phyloP scores from a whole-genome alignment of 768 basidiomycete species.

The Phylloporus sp. region DNA sequence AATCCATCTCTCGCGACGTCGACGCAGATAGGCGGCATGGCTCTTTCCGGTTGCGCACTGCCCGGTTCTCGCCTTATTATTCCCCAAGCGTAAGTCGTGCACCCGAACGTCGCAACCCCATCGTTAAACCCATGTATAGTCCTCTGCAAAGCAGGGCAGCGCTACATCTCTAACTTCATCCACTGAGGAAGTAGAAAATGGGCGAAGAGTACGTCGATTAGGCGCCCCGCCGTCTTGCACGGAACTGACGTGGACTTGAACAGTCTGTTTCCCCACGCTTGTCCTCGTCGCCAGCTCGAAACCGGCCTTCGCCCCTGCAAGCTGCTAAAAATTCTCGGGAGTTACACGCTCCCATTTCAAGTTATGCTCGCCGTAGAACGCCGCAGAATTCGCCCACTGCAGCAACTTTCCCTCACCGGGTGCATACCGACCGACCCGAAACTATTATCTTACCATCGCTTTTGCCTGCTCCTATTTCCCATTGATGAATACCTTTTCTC shows the following conservation, averaged over 20 bases:
- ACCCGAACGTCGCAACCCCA: not conserved
- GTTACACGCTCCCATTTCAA: constrained; percentile 67
- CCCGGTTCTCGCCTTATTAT: constrained; percentile 29
- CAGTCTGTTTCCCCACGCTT: constrained; percentile 34
- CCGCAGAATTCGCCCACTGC: constrained; percentile 69
- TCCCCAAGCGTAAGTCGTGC: constrained; percentile 25
- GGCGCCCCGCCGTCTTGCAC: constrained; percentile 24
- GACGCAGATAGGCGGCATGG: constrained; percentile 28
- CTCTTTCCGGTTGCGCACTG: constrained; percentile 24
- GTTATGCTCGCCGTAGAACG: constrained; percentile 74
- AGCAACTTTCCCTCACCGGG: constrained; percentile 49
- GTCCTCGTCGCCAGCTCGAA: constrained; percentile 40
- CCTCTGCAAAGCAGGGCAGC: constrained; percentile 43
- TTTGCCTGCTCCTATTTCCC: constrained; percentile 34
- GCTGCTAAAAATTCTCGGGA: constrained; percentile 49
- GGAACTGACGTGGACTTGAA: constrained; percentile 28
- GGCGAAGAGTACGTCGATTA: constrained; percentile 34
- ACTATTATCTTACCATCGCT: constrained; percentile 51
- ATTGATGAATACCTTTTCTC: constrained; percentile 12
- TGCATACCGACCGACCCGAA: constrained; percentile 29
- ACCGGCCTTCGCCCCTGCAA: constrained; percentile 41
- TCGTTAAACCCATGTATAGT: constrained; percentile 25
- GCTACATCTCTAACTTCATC: constrained; percentile 33
- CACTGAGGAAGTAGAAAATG: constrained; percentile 23
- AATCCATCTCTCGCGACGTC: constrained; percentile 25